Evolutionary conservation across 371 early-diverging fungal genomes (phyloP).

Genomic region (Circinella minor): DNA sequence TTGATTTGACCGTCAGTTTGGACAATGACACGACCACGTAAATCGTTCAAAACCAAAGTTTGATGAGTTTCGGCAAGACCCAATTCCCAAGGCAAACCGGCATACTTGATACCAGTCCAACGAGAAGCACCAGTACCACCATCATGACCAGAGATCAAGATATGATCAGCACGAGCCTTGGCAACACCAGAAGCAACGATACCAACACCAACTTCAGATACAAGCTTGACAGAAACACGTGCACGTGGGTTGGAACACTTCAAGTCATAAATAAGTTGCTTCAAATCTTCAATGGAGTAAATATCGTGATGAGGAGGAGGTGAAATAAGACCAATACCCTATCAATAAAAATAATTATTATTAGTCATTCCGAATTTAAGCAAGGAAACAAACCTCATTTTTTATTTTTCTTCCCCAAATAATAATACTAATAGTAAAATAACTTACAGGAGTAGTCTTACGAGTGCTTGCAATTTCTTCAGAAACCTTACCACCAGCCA

Average conservation of each 20-base stretch:
- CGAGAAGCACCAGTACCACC: constrained; percentile 98
- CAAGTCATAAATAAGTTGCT: constrained; percentile 96
- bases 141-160: constrained; percentile 95
- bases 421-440: not conserved
- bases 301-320: constrained; percentile 99
- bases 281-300: constrained; percentile 96
- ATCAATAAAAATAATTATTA: not conserved
- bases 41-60: constrained; percentile 92
- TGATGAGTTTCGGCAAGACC: constrained; percentile 98
- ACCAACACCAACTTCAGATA: constrained; percentile 96
- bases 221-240: constrained; percentile 95
- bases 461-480: constrained; percentile 91
- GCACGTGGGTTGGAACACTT: constrained; percentile 92
- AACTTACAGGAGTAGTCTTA: constrained; percentile 81
- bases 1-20: constrained; percentile 98
- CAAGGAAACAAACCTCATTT: not conserved
- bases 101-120: constrained; percentile 98
- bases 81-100: constrained; percentile 98
- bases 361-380: not conserved
- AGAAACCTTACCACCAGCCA: constrained; percentile 86
- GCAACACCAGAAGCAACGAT: constrained; percentile 97
- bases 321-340: constrained; percentile 92
- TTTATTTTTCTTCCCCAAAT: not conserved
- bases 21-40: constrained; percentile 93
- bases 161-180: constrained; percentile 96